phyloP scores from a whole-genome alignment of 2,329 filamentous ascomycete genomes.

The Teratosphaeria gauchensis region DNA sequence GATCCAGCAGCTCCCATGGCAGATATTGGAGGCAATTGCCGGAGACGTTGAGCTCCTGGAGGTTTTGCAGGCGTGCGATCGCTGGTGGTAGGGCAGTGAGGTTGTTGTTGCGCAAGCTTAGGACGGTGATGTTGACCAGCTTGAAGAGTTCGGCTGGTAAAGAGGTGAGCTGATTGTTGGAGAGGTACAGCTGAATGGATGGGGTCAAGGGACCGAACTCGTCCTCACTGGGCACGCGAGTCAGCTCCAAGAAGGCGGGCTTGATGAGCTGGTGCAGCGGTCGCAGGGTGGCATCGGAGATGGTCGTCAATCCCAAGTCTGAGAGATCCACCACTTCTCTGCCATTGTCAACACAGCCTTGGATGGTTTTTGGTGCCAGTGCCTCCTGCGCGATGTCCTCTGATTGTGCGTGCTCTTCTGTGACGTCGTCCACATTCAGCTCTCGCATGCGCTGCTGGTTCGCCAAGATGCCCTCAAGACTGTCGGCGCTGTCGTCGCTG shows the following conservation, averaged over 20 bases:
- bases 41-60: constrained; percentile 56
- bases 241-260: constrained; percentile 17
- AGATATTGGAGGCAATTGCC: constrained; percentile 53
- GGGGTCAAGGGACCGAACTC: constrained; percentile 52
- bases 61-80: constrained; percentile 48
- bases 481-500: constrained; percentile 44
- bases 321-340: constrained; percentile 53
- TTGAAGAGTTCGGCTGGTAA: constrained; percentile 54
- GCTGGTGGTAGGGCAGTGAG: constrained; percentile 52
- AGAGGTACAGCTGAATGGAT: constrained; percentile 51
- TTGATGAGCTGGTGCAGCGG: constrained; percentile 39
- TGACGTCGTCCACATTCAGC: constrained; percentile 3
- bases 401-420: not conserved
- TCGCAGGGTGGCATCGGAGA: constrained; percentile 49
- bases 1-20: constrained; percentile 52
- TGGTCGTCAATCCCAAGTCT: constrained; percentile 40
- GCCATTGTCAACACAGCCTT: constrained; percentile 41
- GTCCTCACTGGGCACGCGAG: constrained; percentile 39
- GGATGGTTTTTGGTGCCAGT: constrained; percentile 16
- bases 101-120: constrained; percentile 57
- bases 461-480: constrained; percentile 4
- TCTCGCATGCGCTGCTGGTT: constrained; percentile 6
- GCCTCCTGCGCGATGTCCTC: constrained; percentile 8
- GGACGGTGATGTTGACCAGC: constrained; percentile 51
- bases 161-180: constrained; percentile 46